These are phyloP conservation scores for Nannochloropsis salina DNA, from an alignment of 108 stramenopile species.

Conservation along the genomic window DNA sequence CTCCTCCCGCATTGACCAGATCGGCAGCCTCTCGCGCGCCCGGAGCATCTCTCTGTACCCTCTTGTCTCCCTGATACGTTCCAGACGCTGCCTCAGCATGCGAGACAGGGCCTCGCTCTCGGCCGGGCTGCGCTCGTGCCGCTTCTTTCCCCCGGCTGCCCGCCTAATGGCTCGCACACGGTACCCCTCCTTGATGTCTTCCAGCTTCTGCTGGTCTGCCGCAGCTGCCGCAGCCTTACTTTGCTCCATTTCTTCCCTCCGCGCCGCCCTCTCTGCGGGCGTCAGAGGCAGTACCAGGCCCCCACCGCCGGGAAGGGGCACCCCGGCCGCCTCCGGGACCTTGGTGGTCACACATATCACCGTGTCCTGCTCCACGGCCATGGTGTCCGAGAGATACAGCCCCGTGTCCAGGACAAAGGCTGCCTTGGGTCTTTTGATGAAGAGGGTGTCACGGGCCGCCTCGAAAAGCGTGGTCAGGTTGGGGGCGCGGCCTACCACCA, in stretches of 20 bases:
- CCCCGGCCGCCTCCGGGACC: not conserved
- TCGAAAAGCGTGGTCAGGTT: conserved; percentile 4
- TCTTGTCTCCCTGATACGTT: conserved; percentile 22
- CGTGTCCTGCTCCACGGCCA: not conserved
- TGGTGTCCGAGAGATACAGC: not conserved
- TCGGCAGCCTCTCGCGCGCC: conserved; percentile 26
- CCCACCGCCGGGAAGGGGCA: not conserved
- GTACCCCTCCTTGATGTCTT: not conserved
- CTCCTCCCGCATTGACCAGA: conserved; percentile 25
- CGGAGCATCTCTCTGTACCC: conserved; percentile 29
- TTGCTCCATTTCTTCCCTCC: not conserved
- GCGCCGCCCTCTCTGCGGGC: not conserved
- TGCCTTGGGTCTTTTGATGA: not conserved
- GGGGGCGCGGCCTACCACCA: not conserved
- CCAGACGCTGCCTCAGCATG: conserved; percentile 10
- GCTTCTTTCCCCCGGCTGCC: not conserved
- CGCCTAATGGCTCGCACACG: not conserved
- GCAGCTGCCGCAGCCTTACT: not conserved
- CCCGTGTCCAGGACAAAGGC: not conserved
- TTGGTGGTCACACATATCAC: conserved; percentile 2
- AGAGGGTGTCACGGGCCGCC: not conserved
- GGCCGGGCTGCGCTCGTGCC: not conserved
- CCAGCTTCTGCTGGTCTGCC: not conserved
- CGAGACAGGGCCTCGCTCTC: not conserved
- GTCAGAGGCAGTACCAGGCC: not conserved